phyloP scores from a whole-genome alignment of 164 flowering plant species.

The Paratinospora sagittata region DNA sequence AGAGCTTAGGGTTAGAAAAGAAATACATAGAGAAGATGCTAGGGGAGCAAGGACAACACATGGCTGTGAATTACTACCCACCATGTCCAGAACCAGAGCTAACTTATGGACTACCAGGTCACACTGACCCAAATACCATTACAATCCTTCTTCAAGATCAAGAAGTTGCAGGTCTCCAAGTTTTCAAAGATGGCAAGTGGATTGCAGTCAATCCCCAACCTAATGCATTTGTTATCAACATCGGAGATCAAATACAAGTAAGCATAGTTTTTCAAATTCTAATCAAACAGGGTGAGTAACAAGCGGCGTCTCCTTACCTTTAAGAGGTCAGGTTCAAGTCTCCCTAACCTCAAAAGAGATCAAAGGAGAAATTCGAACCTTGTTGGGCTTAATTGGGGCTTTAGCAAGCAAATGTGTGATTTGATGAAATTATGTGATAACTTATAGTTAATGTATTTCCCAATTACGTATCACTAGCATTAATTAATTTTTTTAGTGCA shows the following conservation, averaged over 20 bases:
- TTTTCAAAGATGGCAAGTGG: slow-evolving; percentile 65
- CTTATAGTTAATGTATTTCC: too few relatives aligned
- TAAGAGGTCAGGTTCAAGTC: too few relatives aligned
- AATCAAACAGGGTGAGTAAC: too few relatives aligned
- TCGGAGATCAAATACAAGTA: slow-evolving; percentile 90
- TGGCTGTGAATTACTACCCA: slow-evolving; percentile 83
- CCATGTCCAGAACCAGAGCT: slow-evolving; percentile 80
- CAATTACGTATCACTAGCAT: too few relatives aligned
- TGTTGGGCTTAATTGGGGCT: too few relatives aligned
- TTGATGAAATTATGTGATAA: too few relatives aligned
- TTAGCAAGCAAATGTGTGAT: too few relatives aligned
- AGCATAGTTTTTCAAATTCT: too few relatives aligned
- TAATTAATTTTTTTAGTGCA: too few relatives aligned
- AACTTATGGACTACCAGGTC: slow-evolving; percentile 71
- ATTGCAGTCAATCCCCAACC: slow-evolving; percentile 62
- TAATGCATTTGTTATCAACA: slow-evolving; percentile 60
- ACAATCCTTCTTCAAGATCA: slow-evolving; percentile 75
- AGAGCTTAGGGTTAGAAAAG: slow-evolving; percentile 67
- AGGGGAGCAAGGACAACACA: slow-evolving; percentile 83
- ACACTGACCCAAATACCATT: slow-evolving; percentile 76
- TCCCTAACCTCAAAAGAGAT: too few relatives aligned
- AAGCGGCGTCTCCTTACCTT: too few relatives aligned
- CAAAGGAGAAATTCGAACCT: too few relatives aligned
- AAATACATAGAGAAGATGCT: slow-evolving; percentile 40
- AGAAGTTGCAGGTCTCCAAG: slow-evolving; percentile 63